Evolutionary conservation across 225 moss, liverwort and hornwort species (phyloP), one percentile per base, ranked within the genome.

Genomic region (Rhytidiadelphus loreus): DNA sequence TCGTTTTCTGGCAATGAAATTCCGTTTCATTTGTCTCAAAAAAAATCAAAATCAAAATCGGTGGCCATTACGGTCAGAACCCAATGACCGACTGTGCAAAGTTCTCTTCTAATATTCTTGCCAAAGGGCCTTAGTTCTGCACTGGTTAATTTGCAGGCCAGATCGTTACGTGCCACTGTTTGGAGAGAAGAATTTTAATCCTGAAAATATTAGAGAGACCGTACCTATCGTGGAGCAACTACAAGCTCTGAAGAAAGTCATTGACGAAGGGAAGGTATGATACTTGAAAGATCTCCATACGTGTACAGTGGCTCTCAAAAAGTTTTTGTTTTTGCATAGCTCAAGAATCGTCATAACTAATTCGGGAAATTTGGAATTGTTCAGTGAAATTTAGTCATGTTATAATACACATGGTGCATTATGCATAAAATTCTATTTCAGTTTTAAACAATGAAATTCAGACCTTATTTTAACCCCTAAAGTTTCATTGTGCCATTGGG

Each of bases 231-330:
- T 78, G 46, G 95, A 97, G 81, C 97, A 97, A 86, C 90, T 96
- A 48, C 89, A 94, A 92, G 96, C 93, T 50, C 88, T 96, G 81
- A 93, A 97, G 91, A 95, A 95, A 81, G 79, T 97, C 55, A 90
- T 98, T 80, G 91, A 96, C 86, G 94, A 94, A 92, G 98, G 98
- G 76, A 98, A 98, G 96, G 98, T 97, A 92, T 59, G 85, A 82
- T 37, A 20, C 37, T 65, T 50, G 46, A 61, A 60, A 74, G 75
- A 61, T 62, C 12, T 79, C 66, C 48, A 55, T 55, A 4, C 28
- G 21, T 29, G 63, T 86, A 41, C 62, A 29, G 16, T 32, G 62
- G 2, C n/a, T 53, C 56, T 65, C 25, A 48, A 41, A 46, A 39
- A 30, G 52, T 7, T 77, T 63, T 53, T 64, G 30, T 77, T 64